Conservation (phyloP, 2,329 filamentous ascomycete species). For the Pseudocercospora crystallina region DNA sequence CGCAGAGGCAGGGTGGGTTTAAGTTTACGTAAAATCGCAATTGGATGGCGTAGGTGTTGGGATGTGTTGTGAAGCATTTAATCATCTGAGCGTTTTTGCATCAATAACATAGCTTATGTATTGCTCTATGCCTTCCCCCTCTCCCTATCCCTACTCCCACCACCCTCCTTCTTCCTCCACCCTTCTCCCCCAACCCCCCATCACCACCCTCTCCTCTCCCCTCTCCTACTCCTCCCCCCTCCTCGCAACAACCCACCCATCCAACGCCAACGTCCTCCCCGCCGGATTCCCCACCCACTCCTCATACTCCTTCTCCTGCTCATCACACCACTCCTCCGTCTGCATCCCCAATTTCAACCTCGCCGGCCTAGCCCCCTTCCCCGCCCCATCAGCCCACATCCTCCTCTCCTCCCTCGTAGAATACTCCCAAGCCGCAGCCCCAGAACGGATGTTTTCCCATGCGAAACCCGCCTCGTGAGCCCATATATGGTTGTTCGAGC, state of each 20-base stretch:
- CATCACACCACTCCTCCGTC: not conserved
- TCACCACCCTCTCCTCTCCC: too few relatives aligned
- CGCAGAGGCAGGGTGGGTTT: constrained; percentile 21
- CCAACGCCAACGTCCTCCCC: not conserved
- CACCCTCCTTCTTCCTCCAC: not conserved
- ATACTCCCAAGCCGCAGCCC: constrained; percentile 1
- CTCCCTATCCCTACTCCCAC: too few relatives aligned
- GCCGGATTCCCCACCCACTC: not conserved
- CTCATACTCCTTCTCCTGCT: constrained; percentile 1
- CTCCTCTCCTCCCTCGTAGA: not conserved
- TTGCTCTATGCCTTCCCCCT: too few relatives aligned
- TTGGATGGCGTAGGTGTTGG: too few relatives aligned
- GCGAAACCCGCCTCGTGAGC: constrained; percentile 23
- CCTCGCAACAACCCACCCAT: constrained; percentile 3
- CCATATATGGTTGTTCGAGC: constrained; percentile 18
- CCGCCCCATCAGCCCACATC: too few relatives aligned
- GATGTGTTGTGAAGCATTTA: too few relatives aligned
- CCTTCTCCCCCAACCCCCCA: too few relatives aligned
- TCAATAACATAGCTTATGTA: too few relatives aligned
- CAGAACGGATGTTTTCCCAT: constrained; percentile 5
- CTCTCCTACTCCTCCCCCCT: not conserved
- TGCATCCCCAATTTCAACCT: not conserved
- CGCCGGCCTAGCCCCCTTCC: not conserved
- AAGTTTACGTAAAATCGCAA: constrained; percentile 14
- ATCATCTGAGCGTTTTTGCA: too few relatives aligned